Percentiles rank a stretch among this genome's conserved stretches.
These are phyloP conservation scores for Dichotomocladium elegans DNA, from an alignment of 371 early-diverging fungal genomes.

Conservation along the genomic window DNA sequence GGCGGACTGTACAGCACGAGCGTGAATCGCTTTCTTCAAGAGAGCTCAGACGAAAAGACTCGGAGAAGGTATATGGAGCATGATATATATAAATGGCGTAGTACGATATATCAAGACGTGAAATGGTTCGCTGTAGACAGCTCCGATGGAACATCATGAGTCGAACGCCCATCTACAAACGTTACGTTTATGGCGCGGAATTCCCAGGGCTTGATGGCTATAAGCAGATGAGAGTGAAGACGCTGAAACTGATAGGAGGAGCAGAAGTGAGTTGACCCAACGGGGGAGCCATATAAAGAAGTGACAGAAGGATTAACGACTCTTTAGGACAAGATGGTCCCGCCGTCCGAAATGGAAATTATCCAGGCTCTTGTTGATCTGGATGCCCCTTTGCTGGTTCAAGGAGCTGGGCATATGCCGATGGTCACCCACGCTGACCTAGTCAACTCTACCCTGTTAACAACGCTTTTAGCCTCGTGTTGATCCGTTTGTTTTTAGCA, in stretches of 20 bases:
- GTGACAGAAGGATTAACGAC: background rate
- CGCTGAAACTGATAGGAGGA: constrained; percentile 55
- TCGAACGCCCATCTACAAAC: constrained; percentile 48
- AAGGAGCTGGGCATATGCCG: constrained; percentile 59
- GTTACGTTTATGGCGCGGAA: constrained; percentile 41
- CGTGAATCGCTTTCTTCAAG: constrained; percentile 53
- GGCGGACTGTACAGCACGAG: constrained; percentile 59
- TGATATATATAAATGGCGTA: too few relatives aligned
- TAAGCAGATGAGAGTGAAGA: constrained; percentile 36
- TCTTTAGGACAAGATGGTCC: constrained; percentile 39
- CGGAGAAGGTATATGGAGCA: background rate
- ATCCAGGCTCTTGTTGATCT: constrained; percentile 33
- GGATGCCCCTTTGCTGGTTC: constrained; percentile 51
- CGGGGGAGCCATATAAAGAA: background rate
- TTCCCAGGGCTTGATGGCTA: constrained; percentile 42
- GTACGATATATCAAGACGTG: too few relatives aligned
- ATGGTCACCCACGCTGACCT: constrained; percentile 58
- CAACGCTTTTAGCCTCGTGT: background rate
- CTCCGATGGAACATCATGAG: constrained; percentile 60
- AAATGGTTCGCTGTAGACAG: constrained; percentile 31
- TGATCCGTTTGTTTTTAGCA: background rate
- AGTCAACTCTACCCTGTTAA: background rate
- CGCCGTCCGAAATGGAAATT: constrained; percentile 37
- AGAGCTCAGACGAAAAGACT: constrained; percentile 29
- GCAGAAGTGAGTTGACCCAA: constrained; percentile 33